Percentiles rank a stretch among this genome's conserved stretches.
Evolutionary conservation across 495 filamentous ascomycete genomes (phyloP).

Genomic region (Extremus antarcticus): DNA sequence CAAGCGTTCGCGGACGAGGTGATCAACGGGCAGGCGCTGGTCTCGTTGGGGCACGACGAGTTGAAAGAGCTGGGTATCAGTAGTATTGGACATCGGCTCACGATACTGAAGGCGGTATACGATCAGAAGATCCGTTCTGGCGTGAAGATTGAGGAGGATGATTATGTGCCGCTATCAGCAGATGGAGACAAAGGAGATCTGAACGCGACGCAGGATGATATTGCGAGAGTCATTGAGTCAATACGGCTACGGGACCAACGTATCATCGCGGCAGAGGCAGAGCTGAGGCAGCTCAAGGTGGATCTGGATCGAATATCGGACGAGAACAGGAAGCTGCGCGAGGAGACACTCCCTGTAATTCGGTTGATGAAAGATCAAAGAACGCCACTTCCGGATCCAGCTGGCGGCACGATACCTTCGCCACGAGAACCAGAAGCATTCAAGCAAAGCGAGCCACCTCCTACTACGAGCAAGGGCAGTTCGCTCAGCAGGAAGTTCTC

Average conservation of each 20-base stretch:
- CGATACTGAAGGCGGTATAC: slow-evolving; percentile 89
- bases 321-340: slow-evolving; percentile 71
- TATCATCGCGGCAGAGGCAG: slow-evolving; percentile 65
- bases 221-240: slow-evolving; percentile 76
- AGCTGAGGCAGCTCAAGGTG: slow-evolving; percentile 57
- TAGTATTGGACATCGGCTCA: slow-evolving; percentile 88
- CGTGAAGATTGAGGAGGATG: slow-evolving; percentile 78
- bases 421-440: slow-evolving; percentile 26
- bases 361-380: slow-evolving; percentile 82
- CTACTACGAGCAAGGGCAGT: slow-evolving; percentile 31
- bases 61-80: slow-evolving; percentile 86
- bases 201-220: slow-evolving; percentile 80
- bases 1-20: slow-evolving; percentile 59
- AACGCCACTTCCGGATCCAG: slow-evolving; percentile 63
- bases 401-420: slow-evolving; percentile 28
- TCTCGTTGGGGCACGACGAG: slow-evolving; percentile 83
- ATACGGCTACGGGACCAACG: slow-evolving; percentile 79
- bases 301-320: slow-evolving; percentile 42
- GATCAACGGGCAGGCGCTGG: slow-evolving; percentile 82
- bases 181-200: slow-evolving; percentile 77
- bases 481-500: slow-evolving; percentile 73
- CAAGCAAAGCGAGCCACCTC: slow-evolving; percentile 20
- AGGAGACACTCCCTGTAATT: slow-evolving; percentile 83
- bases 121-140: slow-evolving; percentile 88
- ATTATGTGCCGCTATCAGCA: slow-evolving; percentile 89